Percentiles rank a stretch among this genome's conserved stretches.
Evolutionary conservation across 306 rosid genomes (phyloP).

Genomic region (Malus sylvestris): DNA sequence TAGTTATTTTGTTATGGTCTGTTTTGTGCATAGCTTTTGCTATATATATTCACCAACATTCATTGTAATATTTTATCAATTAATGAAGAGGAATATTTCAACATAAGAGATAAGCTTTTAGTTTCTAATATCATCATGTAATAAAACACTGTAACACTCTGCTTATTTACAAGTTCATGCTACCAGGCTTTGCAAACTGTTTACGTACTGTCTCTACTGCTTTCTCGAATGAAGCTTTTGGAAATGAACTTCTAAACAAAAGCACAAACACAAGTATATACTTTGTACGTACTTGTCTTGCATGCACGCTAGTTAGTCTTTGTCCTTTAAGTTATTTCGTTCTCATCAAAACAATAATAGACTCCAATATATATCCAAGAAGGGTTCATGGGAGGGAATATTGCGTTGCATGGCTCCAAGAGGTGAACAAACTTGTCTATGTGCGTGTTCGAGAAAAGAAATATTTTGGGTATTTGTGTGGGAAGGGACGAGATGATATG

Average conservation of each 20-base stretch:
- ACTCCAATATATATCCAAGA: too few relatives aligned
- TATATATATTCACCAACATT: too few relatives aligned
- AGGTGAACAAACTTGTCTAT: background rate
- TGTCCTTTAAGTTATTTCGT: background rate
- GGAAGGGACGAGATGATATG: background rate
- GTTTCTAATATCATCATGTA: too few relatives aligned
- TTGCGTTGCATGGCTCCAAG: constrained; percentile 1
- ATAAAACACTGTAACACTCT: too few relatives aligned
- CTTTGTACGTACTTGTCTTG: constrained; percentile 13
- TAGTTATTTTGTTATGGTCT: too few relatives aligned
- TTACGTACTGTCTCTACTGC: background rate
- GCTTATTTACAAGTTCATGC: too few relatives aligned
- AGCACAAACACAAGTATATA: background rate
- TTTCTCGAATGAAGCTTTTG: background rate
- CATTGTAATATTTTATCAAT: too few relatives aligned
- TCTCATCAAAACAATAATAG: background rate
- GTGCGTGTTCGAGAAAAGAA: background rate
- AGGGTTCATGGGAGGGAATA: background rate
- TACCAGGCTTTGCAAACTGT: background rate
- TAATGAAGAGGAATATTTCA: too few relatives aligned
- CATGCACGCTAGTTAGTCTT: background rate
- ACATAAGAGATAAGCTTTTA: too few relatives aligned
- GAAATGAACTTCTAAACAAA: background rate
- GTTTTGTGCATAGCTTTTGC: too few relatives aligned
- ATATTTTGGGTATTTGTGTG: constrained; percentile 7